Evolutionary conservation across 1,284 basidiomycete species (phyloP), one percentile per base, ranked within the genome.

Genomic region (Ganoderma sinense): DNA sequence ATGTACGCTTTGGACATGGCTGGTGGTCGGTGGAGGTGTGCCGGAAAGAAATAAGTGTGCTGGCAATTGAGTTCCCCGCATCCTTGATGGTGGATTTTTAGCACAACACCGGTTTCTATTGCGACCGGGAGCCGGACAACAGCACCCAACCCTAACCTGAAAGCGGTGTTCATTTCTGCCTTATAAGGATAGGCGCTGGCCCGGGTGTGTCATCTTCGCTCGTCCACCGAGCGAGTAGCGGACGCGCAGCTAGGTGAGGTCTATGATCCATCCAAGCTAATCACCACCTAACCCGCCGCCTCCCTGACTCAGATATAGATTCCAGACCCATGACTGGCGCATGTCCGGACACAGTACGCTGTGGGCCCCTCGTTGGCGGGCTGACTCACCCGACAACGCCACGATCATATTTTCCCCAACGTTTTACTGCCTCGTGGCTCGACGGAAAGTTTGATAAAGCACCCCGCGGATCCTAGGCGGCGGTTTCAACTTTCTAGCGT

Each of bases 21-120:
- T 39, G 36, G 36, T 40, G 83, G 80, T 58, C 26, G 81, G 75
- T 72, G 78, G 74, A 36, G 60, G 20, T 26, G 23, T 36, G 26
- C 56, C 29, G 36, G 14, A 23, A 53, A 31, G 31, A n/a, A 36
- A n/a, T 33, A 40, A 13, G 13, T 13, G n/a, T 40, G 58, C 36
- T 51, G 48, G 48, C 48, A 51, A 14, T 51, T 51, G 11, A 26
- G 48, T 23, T 41, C 39, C 29, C 20, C 58, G 33, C n/a, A n/a
- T 39, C 39, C 10, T 39, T 36, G n/a, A 10, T 18, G 45, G 48
- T 13, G 59, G 39, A 14, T 6, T 39, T 20, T 20, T 39, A 59
- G 29, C 20, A 18, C 56, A 20, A 39, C 20, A 39, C 56, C 56
- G 56, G 56, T 10, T n/a, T 13, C 29, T 33, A 39, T 23, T 23